These are phyloP conservation scores for Serendipita vermifera DNA, from an alignment of 768 basidiomycete species.

Conservation along the genomic window DNA sequence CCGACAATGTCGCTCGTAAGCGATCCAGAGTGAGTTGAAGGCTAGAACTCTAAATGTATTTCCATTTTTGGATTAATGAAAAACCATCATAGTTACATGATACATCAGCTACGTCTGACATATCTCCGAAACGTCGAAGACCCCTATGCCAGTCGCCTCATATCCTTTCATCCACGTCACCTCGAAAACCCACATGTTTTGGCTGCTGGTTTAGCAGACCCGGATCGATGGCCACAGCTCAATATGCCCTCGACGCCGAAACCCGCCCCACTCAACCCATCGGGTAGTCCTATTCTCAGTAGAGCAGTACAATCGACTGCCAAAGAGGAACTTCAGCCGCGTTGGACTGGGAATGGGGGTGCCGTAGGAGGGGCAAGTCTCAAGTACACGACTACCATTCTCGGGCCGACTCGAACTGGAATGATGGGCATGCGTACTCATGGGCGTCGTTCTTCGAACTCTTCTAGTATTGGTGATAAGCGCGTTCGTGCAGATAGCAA, in stretches of 20 bases:
- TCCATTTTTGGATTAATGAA: too few species aligned
- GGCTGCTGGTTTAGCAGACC: constrained; percentile 66
- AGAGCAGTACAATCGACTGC: neutral
- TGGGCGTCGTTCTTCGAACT: constrained; percentile 40
- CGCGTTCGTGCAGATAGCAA: neutral
- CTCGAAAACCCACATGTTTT: constrained; percentile 71
- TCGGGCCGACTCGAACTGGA: constrained; percentile 54
- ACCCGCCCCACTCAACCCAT: constrained; percentile 28
- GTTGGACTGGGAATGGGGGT: constrained; percentile 22
- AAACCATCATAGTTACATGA: constrained; percentile 54
- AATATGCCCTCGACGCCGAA: constrained; percentile 55
- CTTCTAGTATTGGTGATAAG: neutral
- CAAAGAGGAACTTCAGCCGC: constrained; percentile 28
- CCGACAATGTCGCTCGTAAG: constrained; percentile 45
- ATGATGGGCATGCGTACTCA: constrained; percentile 65
- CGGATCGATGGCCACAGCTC: constrained; percentile 76
- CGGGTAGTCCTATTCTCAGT: constrained; percentile 15
- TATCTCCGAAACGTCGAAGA: constrained; percentile 86
- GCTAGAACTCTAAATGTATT: too few species aligned
- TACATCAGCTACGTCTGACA: constrained; percentile 72
- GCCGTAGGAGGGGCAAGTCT: constrained; percentile 43
- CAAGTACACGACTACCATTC: constrained; percentile 81
- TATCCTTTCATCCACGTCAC: constrained; percentile 67
- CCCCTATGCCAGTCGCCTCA: constrained; percentile 66
- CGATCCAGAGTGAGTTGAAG: constrained; percentile 47